These are phyloP conservation scores for Phanerodontia chrysosporium DNA, from an alignment of 768 basidiomycete genomes.

Conservation along the genomic window DNA sequence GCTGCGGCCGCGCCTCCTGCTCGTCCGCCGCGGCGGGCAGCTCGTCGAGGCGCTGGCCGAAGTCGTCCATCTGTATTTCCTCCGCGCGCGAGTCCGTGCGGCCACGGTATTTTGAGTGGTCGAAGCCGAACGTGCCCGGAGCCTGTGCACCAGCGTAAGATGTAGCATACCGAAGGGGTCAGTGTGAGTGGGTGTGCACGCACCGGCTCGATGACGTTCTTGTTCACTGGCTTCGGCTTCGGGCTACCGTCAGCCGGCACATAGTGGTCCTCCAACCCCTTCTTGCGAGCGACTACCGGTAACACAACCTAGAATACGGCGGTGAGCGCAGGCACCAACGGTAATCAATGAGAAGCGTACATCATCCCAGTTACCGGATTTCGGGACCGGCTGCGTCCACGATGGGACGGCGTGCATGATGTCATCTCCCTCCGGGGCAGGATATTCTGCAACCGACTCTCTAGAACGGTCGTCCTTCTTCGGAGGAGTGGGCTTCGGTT, in stretches of 20 bases:
- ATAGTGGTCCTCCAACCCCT: conserved; percentile 69
- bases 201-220: conserved; percentile 53
- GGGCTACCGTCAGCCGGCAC: conserved; percentile 67
- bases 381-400: conserved; percentile 72
- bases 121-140: conserved; percentile 80
- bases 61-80: conserved; percentile 63
- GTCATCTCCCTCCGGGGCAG: conserved; percentile 51
- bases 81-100: conserved; percentile 22
- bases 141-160: conserved; percentile 40
- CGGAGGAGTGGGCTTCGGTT: conserved; percentile 26
- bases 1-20: not conserved
- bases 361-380: conserved; percentile 81
- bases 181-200: too few relatives aligned
- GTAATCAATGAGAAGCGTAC: conserved; percentile 35
- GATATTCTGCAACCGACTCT: conserved; percentile 63
- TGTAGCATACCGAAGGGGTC: too few relatives aligned
- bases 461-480: conserved; percentile 44
- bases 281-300: conserved; percentile 81
- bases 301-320: conserved; percentile 58
- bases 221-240: conserved; percentile 40
- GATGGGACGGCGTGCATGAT: conserved; percentile 75
- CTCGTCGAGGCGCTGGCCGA: conserved; percentile 40
- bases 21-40: not conserved
- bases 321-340: conserved; percentile 8
- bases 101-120: conserved; percentile 65